Conservation (phyloP, 345 rosid species). For the Euphorbia lathyris region DNA sequence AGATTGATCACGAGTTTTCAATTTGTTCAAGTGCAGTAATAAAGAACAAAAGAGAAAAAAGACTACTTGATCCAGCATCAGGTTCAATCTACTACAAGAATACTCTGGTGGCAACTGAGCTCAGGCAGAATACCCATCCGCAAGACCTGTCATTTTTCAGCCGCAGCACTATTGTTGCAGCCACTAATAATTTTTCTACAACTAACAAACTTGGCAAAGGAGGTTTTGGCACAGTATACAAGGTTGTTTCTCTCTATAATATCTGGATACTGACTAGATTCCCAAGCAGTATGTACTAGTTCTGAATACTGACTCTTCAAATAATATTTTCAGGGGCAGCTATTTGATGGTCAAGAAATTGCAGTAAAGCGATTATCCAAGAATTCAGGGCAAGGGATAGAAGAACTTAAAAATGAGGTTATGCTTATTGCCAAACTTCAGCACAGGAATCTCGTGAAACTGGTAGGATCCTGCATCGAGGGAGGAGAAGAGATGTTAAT, state of each 20-base stretch:
- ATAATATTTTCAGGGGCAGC: constrained; percentile 8
- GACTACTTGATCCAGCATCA: not conserved
- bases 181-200: constrained; percentile 29
- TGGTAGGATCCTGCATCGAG: constrained; percentile 15
- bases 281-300: no score
- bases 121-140: not conserved
- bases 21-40: not conserved
- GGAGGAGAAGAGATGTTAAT: constrained; percentile 11
- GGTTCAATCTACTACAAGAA: constrained; percentile 1
- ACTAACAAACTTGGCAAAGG: constrained; percentile 33
- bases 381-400: constrained; percentile 19
- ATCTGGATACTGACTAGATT: not conserved
- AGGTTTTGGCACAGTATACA: constrained; percentile 39
- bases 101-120: not conserved
- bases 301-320: not conserved
- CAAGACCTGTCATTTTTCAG: constrained; percentile 14
- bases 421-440: constrained; percentile 19
- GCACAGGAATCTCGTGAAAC: constrained; percentile 21
- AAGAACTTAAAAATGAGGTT: constrained; percentile 20
- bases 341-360: constrained; percentile 8
- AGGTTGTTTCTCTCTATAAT: constrained; percentile 9
- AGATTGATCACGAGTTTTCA: not conserved
- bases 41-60: not conserved
- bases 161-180: constrained; percentile 12
- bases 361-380: constrained; percentile 12